Evolutionary conservation across 1,139 yeast genomes (phyloP).

Genomic region (Protomyces macrosporus): DNA sequence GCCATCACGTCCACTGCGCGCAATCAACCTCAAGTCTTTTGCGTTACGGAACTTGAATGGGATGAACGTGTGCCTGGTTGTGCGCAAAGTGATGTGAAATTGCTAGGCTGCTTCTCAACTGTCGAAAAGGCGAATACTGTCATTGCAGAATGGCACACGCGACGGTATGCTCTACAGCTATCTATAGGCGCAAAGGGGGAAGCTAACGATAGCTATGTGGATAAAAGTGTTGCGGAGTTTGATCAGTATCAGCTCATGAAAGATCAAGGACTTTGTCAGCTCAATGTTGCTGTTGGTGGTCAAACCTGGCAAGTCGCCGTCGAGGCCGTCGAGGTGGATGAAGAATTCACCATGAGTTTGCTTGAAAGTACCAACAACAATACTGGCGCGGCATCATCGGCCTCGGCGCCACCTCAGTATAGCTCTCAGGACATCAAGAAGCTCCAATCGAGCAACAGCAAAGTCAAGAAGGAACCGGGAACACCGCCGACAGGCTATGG

Average conservation of each 20-base stretch:
- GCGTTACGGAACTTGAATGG: not conserved
- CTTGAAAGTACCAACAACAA: not conserved
- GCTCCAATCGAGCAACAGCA: not conserved
- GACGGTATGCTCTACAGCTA: not conserved
- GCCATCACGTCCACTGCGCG: not conserved
- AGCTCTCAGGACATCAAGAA: not conserved
- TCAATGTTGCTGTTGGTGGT: slow-evolving; percentile 5
- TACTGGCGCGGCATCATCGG: not conserved
- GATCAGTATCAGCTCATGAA: slow-evolving; percentile 13
- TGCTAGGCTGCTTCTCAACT: not conserved
- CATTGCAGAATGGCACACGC: not conserved
- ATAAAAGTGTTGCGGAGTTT: slow-evolving; percentile 8
- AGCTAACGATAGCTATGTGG: slow-evolving; percentile 8
- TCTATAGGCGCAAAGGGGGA: not conserved
- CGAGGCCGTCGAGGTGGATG: slow-evolving; percentile 13
- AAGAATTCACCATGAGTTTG: slow-evolving; percentile 16
- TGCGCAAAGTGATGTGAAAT: not conserved
- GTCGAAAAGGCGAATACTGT: not conserved
- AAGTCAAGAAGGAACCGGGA: not conserved
- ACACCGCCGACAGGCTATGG: not conserved
- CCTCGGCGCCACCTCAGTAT: not conserved
- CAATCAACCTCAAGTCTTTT: not conserved
- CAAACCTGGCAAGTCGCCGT: slow-evolving; percentile 16
- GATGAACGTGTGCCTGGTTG: not conserved
- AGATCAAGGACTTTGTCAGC: slow-evolving; percentile 9